Evolutionary conservation across 768 basidiomycete genomes (phyloP), one percentile per base, ranked within the genome.

Genomic region (Lactarius indigo): DNA sequence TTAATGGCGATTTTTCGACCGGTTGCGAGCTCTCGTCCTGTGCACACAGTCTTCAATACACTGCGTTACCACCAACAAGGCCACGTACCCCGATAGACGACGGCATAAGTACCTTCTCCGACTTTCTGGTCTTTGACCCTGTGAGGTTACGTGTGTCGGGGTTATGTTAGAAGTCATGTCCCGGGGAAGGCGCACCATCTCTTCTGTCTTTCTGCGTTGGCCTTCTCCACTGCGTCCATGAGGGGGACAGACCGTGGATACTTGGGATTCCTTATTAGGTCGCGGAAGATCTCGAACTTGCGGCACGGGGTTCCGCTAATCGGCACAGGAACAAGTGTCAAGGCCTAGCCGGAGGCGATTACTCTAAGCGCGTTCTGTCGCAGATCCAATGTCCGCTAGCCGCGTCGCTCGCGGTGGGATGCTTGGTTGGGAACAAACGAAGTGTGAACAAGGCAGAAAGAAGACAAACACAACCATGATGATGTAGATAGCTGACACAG

Each of bases 51-150:
- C 10, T 61, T 47, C 52, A 35, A 39, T 13, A 39, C 15, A 39
- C 37, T 23, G 18, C 57, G 33, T 33, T 33, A 26, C 30, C 44
- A 31, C 28, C 67, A 37, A 23, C 60, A 26, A 50, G 33, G 55
- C 39, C 31, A 33, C 1, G 75, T 79, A 89, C 95, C 95, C 87
- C 87, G 84, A 78, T 96, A 98, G 2, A 98, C 95, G 55, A 96
- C 95, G 61, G 96, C 96, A 75, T 95, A 99, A 17, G 96, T 91
- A 77, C 97, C 97, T 76, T 93, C 91, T 72, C 91, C 91, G 63
- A 92, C 84, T 75, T 93, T 93, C 72, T 83, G 84, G 73, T 90
- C 90, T 73, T 93, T 93, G 17, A 81, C 80, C 91, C 91, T 92
- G 59, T 47, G 5, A 13, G 10, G 26, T 64, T 35, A 42, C 33